Evolutionary conservation across 495 filamentous ascomycete genomes (phyloP), one percentile per base, ranked within the genome.

Genomic region (Cercophora samala): DNA sequence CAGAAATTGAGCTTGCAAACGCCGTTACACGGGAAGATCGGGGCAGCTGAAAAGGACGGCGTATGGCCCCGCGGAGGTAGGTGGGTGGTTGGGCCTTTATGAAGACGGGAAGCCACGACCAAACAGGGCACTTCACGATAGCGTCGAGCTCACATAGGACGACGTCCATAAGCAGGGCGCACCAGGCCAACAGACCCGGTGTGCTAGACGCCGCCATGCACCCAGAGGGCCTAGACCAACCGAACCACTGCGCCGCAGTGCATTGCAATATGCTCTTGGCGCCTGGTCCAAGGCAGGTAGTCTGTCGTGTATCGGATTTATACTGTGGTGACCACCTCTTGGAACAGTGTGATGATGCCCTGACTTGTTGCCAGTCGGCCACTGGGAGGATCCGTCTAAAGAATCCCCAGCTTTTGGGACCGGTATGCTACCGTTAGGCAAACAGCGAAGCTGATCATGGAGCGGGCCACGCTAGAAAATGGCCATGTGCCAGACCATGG

Each of bases 181-280:
- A 56, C 53, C 37, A 46, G 37, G 37, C 37, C 37, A 46, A 46
- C 37, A 46, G 37, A 11, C 53, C 26, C n/a, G 4, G 53, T 56
- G 53, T 8, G 53, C n/a, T 56, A 56, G 53, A 56, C 53, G 53
- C 53, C 53, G 22, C 53, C 1, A 56, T 19, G 53, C 53, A 56
- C 53, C 8, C 19, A 4, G 26, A 29, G 18, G 29, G 60, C 46
- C 60, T 62, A 62, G 29, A 62, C 60, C 26, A 22, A 42, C 32
- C 60, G 18, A 46, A 46, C 29, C 19, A 46, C 60, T 62, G 60
- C 60, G 60, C 60, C 60, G 22, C 53, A 56, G 60, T 19, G 32
- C 60, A 62, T 62, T 9, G 26, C 26, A 62, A 46, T 62, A 1
- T 19, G 26, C 29, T 42, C 60, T 62, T 62, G 60, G 60, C 60